Base-by-base conservation (phyloP, 345 rosid genomes). In the Sonneratia alba region DNA sequence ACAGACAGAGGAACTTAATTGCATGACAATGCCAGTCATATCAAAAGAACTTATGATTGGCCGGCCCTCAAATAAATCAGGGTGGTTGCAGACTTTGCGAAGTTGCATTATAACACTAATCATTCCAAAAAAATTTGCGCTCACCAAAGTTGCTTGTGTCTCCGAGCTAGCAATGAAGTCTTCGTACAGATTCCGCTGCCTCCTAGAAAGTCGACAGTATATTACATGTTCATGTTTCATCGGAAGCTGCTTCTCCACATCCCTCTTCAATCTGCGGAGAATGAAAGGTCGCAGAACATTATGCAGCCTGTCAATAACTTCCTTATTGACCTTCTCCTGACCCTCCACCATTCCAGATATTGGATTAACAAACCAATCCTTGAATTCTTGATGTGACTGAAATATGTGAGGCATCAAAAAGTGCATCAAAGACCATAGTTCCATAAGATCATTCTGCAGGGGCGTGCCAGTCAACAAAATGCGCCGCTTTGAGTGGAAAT, bases 321-420 rank as follows among this genome's bases (percentile, higher is more conserved):
- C 99, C 83, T 87, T 96, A 82, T 92, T 96, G 66, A 96, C 93
- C 78, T 80, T 92, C 76, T 92, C 99, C 81, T 96, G 99, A 67
- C 99, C 99, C 77, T 96, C 99, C 45, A 96, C 97, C 99, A 96
- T 96, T 71, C 99, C 99, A 36, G 99, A 83, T 84, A 96, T 96
- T 22, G 99, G 99, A 82, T 92, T 96, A 76, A 97, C 77, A 76
- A 96, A 96, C 99, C 99, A 96, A 75, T 96, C 99, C 86, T 89
- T 96, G 78, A 96, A 96, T 84, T 96, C 99, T 81, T 96, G 99
- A 84, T 96, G 99, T 78, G 99, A 96, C 81, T 96, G 99, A 83
- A 96, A 96, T 53, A 96, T 62, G 72, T 96, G 99, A 47, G 99
- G 99, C 99, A 96, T 96, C 83, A 96, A 83, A 80, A 96, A 96